Percentiles rank a stretch among this genome's conserved stretches.
phyloP scores from a whole-genome alignment of 441 rosid genomes.

The Pelargonium fulgidum region DNA sequence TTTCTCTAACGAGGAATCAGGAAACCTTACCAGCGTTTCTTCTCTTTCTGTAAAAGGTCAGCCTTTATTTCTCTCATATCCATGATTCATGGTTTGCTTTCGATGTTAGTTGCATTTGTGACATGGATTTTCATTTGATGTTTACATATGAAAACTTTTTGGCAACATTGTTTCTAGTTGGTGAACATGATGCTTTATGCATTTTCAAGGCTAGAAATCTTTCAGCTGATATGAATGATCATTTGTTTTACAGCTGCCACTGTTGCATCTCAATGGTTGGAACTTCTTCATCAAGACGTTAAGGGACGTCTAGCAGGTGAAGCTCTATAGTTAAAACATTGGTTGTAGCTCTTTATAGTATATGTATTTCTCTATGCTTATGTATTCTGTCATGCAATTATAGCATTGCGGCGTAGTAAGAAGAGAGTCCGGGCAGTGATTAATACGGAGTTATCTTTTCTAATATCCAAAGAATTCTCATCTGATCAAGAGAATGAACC shows the following conservation, averaged over 20 bases:
- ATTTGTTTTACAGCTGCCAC: constrained; percentile 59
- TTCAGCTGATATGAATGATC: background rate
- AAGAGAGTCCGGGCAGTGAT: constrained; percentile 67
- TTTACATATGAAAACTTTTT: background rate
- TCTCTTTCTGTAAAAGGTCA: constrained; percentile 66
- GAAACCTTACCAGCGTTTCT: constrained; percentile 36
- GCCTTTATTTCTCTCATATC: constrained; percentile 9
- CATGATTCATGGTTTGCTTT: constrained; percentile 15
- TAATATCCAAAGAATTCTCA: constrained; percentile 56
- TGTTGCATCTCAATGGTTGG: constrained; percentile 92
- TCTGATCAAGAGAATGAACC: constrained; percentile 42
- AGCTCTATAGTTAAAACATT: constrained; percentile 10
- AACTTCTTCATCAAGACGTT: constrained; percentile 85
- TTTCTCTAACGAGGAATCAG: constrained; percentile 42
- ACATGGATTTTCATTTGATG: background rate
- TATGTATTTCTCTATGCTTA: constrained; percentile 7
- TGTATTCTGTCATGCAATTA: constrained; percentile 25
- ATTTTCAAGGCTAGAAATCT: constrained; percentile 24
- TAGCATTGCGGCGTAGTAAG: constrained; percentile 80
- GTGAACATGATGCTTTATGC: constrained; percentile 25
- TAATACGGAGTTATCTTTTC: constrained; percentile 61
- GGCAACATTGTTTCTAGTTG: constrained; percentile 6
- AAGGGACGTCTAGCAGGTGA: constrained; percentile 79
- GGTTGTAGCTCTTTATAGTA: constrained; percentile 2
- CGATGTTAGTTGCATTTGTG: constrained; percentile 5